phyloP scores from a whole-genome alignment of 768 basidiomycete genomes.

The Steccherinum ochraceum region DNA sequence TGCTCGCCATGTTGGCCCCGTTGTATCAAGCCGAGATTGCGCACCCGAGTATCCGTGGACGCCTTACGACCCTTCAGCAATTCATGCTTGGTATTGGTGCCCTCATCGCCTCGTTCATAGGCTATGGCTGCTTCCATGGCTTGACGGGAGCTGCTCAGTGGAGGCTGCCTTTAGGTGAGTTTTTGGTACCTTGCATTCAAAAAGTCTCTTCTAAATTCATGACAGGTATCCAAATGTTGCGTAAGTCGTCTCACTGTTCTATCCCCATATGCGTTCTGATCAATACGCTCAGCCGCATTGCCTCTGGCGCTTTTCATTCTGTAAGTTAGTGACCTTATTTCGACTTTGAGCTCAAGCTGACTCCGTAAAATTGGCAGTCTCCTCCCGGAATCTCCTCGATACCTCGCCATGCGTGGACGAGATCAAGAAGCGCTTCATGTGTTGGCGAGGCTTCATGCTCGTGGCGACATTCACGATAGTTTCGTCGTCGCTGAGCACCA shows the following conservation, averaged over 20 bases:
- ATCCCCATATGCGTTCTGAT: too few relatives aligned
- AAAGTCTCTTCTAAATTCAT: too few relatives aligned
- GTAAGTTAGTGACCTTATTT: too few relatives aligned
- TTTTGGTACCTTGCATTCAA: too few relatives aligned
- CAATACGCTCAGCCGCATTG: conserved; percentile 11
- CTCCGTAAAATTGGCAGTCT: too few relatives aligned
- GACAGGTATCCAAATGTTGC: conserved; percentile 14
- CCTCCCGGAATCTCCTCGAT: conserved; percentile 34
- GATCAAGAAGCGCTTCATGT: conserved; percentile 34
- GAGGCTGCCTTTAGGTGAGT: conserved; percentile 35
- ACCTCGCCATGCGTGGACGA: conserved; percentile 46
- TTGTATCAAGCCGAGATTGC: conserved; percentile 58
- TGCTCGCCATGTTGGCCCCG: conserved; percentile 43
- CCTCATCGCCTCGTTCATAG: conserved; percentile 39
- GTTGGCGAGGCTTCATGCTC: conserved; percentile 47
- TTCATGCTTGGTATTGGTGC: conserved; percentile 44
- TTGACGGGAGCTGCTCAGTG: conserved; percentile 33
- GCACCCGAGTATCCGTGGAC: conserved; percentile 49
- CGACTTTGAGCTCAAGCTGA: too few relatives aligned
- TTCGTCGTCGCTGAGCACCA: conserved; percentile 34
- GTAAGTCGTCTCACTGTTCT: too few relatives aligned
- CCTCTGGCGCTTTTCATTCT: conserved; percentile 35
- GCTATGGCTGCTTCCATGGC: conserved; percentile 18
- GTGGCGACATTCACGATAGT: conserved; percentile 38
- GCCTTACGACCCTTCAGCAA: conserved; percentile 48